These are phyloP conservation scores for Gaultheria prostrata DNA, from an alignment of 148 eudicot genomes.

Conservation along the genomic window DNA sequence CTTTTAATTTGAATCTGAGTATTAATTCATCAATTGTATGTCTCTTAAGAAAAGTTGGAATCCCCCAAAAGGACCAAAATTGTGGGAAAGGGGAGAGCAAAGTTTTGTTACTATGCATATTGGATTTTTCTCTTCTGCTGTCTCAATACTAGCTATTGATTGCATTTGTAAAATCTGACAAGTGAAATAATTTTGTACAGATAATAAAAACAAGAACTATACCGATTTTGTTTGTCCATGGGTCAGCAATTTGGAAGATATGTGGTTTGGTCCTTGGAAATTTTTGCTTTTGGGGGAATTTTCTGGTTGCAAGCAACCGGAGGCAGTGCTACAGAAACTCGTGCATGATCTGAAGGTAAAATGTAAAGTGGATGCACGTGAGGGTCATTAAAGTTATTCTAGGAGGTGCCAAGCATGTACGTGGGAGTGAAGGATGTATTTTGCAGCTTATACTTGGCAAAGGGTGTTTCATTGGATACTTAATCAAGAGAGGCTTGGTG, in stretches of 20 bases:
- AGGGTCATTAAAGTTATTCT: constrained; percentile 41
- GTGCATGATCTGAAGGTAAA: constrained; percentile 37
- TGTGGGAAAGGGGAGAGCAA: neutral
- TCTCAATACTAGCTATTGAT: too few species aligned
- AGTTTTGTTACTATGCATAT: too few species aligned
- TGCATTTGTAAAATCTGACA: too few species aligned
- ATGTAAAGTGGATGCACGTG: constrained; percentile 33
- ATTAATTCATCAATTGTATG: neutral
- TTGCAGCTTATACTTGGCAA: constrained; percentile 50
- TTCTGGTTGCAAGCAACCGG: constrained; percentile 43
- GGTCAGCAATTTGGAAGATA: constrained; percentile 75
- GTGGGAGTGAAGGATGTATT: constrained; percentile 35
- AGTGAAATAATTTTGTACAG: neutral
- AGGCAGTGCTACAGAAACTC: constrained; percentile 40
- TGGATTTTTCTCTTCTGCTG: too few species aligned
- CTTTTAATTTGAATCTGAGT: neutral
- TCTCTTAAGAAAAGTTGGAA: neutral
- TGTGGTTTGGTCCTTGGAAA: constrained; percentile 83
- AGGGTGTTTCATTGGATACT: constrained; percentile 56
- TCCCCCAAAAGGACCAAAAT: neutral
- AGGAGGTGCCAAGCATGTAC: constrained; percentile 41
- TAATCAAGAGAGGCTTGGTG: constrained; percentile 19
- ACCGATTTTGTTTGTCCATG: too few species aligned
- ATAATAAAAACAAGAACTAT: neutral
- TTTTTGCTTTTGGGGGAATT: constrained; percentile 66